phyloP scores from a whole-genome alignment of 768 basidiomycete genomes.

The Tricholomella constricta region DNA sequence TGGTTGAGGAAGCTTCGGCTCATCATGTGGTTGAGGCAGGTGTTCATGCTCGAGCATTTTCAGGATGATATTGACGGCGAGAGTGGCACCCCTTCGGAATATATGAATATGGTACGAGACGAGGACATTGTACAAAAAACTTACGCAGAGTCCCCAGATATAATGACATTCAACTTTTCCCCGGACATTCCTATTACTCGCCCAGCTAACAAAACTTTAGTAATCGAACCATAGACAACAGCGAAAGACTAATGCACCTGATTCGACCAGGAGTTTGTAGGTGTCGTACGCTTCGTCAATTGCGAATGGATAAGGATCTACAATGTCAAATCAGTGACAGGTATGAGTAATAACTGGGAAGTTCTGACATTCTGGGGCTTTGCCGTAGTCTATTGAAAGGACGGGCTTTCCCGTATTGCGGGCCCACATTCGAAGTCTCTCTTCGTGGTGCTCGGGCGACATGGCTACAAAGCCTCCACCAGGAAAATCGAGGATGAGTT shows the following conservation, averaged over 20 bases:
- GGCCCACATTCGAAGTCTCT: conserved; percentile 88
- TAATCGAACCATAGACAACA: not conserved
- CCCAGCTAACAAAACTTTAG: conserved; percentile 49
- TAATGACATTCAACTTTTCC: conserved; percentile 71
- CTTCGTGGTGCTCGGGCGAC: conserved; percentile 96
- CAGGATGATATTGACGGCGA: conserved; percentile 83
- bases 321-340: conserved; percentile 4
- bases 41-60: conserved; percentile 74
- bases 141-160: conserved; percentile 97
- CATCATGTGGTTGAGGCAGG: conserved; percentile 32
- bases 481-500: conserved; percentile 90
- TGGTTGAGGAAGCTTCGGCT: conserved; percentile 62
- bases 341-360: conserved; percentile 1
- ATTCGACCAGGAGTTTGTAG: conserved; percentile 80
- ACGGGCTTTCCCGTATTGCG: conserved; percentile 75
- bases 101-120: conserved; percentile 9
- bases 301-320: conserved; percentile 96
- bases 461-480: conserved; percentile 98
- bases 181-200: conserved; percentile 86
- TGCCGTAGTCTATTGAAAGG: conserved; percentile 90
- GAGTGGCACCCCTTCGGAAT: conserved; percentile 74
- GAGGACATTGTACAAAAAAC: conserved; percentile 31
- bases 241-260: conserved; percentile 37
- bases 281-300: conserved; percentile 94
- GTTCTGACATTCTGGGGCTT: conserved; percentile 88